Evolutionary conservation across 1,284 basidiomycete species (phyloP), one percentile per base, ranked within the genome.

Genomic region (Pisolithus thermaeus): DNA sequence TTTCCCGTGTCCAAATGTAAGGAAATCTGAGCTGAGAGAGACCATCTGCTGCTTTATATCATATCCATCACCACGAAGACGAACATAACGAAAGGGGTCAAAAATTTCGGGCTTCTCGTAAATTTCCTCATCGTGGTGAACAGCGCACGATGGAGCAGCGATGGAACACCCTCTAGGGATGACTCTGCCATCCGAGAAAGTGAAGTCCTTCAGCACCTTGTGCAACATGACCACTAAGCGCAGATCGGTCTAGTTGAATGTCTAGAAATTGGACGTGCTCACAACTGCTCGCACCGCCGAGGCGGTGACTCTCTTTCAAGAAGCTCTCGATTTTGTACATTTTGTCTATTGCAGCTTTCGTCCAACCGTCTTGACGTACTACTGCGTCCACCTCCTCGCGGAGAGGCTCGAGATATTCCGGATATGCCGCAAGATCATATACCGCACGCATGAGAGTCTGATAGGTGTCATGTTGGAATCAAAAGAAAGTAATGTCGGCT

Each of bases 361-460:
- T 71, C 75, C 75, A 78, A 1, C 75, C 75, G 16, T 72, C 67
- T 22, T 60, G 54, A 16, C 56, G 52, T 12, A 73, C 51, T 30
- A 66, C 51, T 1, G 54, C 37, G 23, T 72, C 66, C 4, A 75
- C 62, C 51, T 80, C 77, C 42, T 71, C 65, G 4, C 75, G 68
- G 46, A 79, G 62, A 9, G 67, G 64, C 12, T 60, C 55, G 5
- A 66, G 55, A 49, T 67, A 69, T 49, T 70, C 61, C 1, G 70
- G 68, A 50, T 66, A 55, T n/a, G 61, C 61, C 16, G 72, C 70
- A 23, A 76, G 62, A 48, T 71, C 59, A 48, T 65, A 76, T 11
- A 81, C 54, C 0, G 64, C 67, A 47, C 69, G 64, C 4, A 65
- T 64, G 48, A 73, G 56, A 50, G 57, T 63, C 68, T 70, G 16